These are phyloP conservation scores for Nakaseomyces delphensis DNA, from an alignment of 1,139 yeast species.

Conservation along the genomic window DNA sequence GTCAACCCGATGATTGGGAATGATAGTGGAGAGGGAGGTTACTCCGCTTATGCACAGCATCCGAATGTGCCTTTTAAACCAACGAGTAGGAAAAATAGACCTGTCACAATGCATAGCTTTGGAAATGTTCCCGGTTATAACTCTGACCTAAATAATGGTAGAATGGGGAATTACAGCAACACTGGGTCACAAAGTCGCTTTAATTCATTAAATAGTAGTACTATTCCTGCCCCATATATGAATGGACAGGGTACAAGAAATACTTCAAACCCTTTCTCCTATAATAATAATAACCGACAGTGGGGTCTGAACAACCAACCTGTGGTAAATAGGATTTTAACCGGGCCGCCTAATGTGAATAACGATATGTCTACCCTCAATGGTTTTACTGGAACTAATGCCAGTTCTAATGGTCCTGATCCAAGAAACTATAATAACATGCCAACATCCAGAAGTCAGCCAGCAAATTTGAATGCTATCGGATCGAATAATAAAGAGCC, in stretches of 20 bases:
- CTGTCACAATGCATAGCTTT: constrained; percentile 23
- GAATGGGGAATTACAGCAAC: constrained; percentile 9
- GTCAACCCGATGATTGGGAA: background rate
- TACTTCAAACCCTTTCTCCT: constrained; percentile 1
- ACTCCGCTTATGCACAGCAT: background rate
- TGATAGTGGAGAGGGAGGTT: background rate
- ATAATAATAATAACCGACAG: constrained; percentile 1
- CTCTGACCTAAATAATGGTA: constrained; percentile 13
- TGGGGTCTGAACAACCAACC: background rate
- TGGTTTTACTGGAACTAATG: background rate
- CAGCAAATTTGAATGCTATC: background rate
- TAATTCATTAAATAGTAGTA: constrained; percentile 14
- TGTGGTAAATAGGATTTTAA: constrained; percentile 6
- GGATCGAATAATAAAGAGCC: background rate
- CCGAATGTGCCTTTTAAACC: constrained; percentile 16
- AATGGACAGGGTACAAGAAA: background rate
- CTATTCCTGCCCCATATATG: constrained; percentile 7
- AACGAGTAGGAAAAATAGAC: constrained; percentile 30
- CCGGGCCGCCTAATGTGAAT: background rate
- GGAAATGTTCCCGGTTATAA: constrained; percentile 28
- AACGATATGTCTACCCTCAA: background rate
- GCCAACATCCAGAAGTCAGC: constrained; percentile 1
- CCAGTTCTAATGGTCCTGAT: background rate
- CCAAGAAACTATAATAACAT: background rate
- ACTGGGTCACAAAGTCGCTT: constrained; percentile 12